A percentile compares a stretch with the other conserved stretches of the same genome.
phyloP scores from a whole-genome alignment of 2,329 filamentous ascomycete genomes.

The Hypoxylon sp. region DNA sequence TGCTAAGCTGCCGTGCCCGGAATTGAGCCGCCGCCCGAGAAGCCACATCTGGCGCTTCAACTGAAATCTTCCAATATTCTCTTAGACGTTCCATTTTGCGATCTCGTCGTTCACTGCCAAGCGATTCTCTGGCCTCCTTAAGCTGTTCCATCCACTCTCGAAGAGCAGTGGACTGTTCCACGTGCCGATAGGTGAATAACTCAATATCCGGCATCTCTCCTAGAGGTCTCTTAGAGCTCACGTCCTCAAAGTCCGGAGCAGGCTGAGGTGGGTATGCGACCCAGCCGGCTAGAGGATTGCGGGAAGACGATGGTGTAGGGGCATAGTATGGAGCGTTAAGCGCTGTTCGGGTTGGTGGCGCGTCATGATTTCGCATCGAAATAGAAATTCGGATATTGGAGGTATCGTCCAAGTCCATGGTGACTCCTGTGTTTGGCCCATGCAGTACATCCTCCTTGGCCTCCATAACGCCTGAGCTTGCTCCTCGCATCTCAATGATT shows the following conservation, averaged over 20 bases:
- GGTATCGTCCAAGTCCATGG: slow-evolving; percentile 2
- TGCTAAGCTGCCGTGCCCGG: slow-evolving; percentile 10
- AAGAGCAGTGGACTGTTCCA: slow-evolving; percentile 40
- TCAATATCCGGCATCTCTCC: slow-evolving; percentile 20
- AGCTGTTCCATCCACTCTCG: slow-evolving; percentile 38
- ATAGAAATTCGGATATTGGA: not conserved
- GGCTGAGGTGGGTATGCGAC: slow-evolving; percentile 15
- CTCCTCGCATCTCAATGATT: not conserved
- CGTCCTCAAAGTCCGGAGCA: slow-evolving; percentile 11
- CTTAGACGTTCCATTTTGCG: slow-evolving; percentile 16
- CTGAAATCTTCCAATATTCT: slow-evolving; percentile 4
- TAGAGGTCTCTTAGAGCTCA: not conserved
- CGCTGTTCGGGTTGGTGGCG: not conserved
- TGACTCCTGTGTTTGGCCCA: not conserved
- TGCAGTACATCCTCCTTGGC: not conserved
- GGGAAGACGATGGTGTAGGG: not conserved
- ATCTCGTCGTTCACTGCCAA: slow-evolving; percentile 25
- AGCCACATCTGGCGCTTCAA: not conserved
- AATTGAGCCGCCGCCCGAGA: slow-evolving; percentile 25
- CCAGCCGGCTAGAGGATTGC: slow-evolving; percentile 5
- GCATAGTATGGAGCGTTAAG: not conserved
- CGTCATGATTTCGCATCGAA: not conserved
- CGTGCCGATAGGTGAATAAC: slow-evolving; percentile 24
- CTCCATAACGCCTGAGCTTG: not conserved
- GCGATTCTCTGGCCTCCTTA: slow-evolving; percentile 31